Base-by-base conservation (phyloP, 2,329 filamentous ascomycete genomes). In the Phialocephala sp. region DNA sequence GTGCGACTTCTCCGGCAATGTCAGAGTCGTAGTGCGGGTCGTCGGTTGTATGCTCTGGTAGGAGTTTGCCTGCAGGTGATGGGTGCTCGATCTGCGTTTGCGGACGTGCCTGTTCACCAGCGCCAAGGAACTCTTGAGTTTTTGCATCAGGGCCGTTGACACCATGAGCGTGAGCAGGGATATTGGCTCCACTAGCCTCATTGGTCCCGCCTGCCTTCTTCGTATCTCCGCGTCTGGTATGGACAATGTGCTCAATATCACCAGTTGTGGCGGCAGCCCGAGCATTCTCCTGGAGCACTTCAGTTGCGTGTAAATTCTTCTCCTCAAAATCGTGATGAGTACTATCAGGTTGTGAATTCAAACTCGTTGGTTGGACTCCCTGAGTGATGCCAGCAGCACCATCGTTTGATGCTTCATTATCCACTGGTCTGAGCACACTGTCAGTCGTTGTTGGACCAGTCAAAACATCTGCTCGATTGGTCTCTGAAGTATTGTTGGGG, bases 21-120 rank as follows among this genome's bases (percentile, higher is more conserved):
- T 87, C 83, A 0, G 71, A 65, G 70, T 93, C 90, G 73, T 91
- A 92, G 68, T 91, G 85, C 0, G 87, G 85, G 47, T 87, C 80
- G 0, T 85, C 81, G 1, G 84, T 79, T 0, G 81, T 86, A 72
- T 90, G 87, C 66, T 89, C 84, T 0, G 82, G 81, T 0, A 88
- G 77, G 5, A 69, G 66, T 14, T 69, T 69, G 4, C 59, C 43
- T 36, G 43, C 24, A 59, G 50, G 20, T 27, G 65, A 62, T 2
- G 72, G 73, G 15, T 74, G 35, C 18, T 69, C 66, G 12, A 75
- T 72, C 43, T 71, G 71, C 0, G 66, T 62, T 39, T 74, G 64
- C 8, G 62, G 59, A 18, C 68, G 62, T 11, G 60, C 59, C 60
- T 71, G 71, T 11, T 71, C 60, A n/a, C 76, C 76, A 12, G 64